Base-by-base conservation (phyloP, 1,284 basidiomycete genomes). In the Coniophora puteana region DNA sequence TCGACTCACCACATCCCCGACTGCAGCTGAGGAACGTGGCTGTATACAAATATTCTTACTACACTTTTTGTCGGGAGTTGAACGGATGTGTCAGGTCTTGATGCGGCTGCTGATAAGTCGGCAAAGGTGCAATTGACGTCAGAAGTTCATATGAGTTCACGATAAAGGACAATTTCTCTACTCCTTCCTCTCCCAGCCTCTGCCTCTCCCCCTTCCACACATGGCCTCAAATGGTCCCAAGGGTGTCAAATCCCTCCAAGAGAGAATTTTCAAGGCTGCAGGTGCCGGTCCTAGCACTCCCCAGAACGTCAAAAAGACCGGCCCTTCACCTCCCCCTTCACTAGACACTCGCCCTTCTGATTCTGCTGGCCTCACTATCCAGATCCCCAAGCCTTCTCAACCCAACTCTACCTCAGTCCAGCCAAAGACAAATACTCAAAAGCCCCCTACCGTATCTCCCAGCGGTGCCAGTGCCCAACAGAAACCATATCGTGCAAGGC, bases 231-330 rank as follows among this genome's bases (percentile, higher is more conserved):
- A 66, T 49, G 54, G n/a, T n/a, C n/a, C n/a, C n/a, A n/a, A n/a
- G n/a, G n/a, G 69, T 7, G 58, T 69, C 40, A 72, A 80, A 62
- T 81, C 80, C 54, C 76, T 91, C 17, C 89, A 89, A 57, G 79
- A 75, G 29, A 90, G 80, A 63, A 71, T 92, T 33, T 91, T 92
- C 57, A 72, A 85, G 51, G 67, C 69, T 37, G n/a, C n/a, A n/a
- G n/a, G n/a, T n/a, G n/a, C n/a, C n/a, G 62, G 66, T 22, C 56
- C 54, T 21, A 49, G 51, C n/a, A 32, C 43, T 21, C 48, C 36
- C 22, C 51, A 25, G 34, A 56, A 44, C 43, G 57, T 28, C 28
- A n/a, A n/a, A n/a, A n/a, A n/a, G n/a, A n/a, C n/a, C n/a, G n/a
- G n/a, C n/a, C n/a, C n/a, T n/a, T n/a, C n/a, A n/a, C n/a, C n/a